Conservation (phyloP, 345 rosid species). For the Acer saccharum region DNA sequence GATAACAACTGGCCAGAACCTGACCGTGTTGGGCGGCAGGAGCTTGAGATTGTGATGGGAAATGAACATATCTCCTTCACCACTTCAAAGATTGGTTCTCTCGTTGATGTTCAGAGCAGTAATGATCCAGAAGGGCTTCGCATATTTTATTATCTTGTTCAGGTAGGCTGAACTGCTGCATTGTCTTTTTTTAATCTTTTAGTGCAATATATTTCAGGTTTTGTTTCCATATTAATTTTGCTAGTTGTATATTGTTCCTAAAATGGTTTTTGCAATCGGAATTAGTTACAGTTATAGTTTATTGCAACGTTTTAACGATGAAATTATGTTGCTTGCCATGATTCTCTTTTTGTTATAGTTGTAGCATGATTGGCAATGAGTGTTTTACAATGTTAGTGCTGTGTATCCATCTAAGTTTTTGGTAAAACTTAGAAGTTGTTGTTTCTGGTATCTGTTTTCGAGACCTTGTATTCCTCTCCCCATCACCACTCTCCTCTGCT, state of each 20-base stretch:
- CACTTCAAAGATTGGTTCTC: constrained; percentile 97
- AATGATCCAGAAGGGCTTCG: constrained; percentile 99
- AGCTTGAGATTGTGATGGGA: constrained; percentile 98
- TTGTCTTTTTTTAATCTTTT: background rate
- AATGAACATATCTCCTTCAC: constrained; percentile 96
- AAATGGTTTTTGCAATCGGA: background rate
- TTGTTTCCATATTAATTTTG: background rate
- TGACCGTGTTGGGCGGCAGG: constrained; percentile 93
- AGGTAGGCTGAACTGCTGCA: constrained; percentile 46
- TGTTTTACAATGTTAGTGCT: background rate
- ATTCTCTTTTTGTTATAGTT: background rate
- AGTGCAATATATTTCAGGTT: background rate
- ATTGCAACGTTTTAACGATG: background rate
- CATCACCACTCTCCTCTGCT: no score
- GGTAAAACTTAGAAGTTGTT: background rate
- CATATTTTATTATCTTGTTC: constrained; percentile 97
- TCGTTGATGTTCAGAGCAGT: constrained; percentile 92
- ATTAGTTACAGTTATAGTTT: background rate
- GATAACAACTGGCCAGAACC: constrained; percentile 99
- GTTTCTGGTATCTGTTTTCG: background rate
- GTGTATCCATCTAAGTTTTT: background rate
- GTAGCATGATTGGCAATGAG: background rate
- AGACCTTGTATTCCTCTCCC: background rate
- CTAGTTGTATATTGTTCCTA: background rate
- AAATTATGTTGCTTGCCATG: background rate